Base-by-base conservation (phyloP, 768 basidiomycete genomes). In the Amanita rubescens region DNA sequence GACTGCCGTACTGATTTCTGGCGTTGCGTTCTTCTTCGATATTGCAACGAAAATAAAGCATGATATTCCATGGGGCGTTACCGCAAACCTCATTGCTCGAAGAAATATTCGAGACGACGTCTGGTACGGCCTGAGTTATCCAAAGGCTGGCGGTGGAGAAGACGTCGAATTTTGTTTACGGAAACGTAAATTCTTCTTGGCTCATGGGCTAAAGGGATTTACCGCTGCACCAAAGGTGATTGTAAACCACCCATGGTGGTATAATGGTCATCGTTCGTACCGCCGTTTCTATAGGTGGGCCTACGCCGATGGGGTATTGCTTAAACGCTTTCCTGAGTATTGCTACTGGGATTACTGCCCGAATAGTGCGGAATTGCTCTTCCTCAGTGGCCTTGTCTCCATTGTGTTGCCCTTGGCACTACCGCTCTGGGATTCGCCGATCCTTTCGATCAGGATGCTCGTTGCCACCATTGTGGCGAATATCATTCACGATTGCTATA, bases 11-110 rank as follows among this genome's bases (percentile, higher is more conserved):
- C n/a, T n/a, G n/a, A n/a, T n/a, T n/a, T n/a, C n/a, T n/a, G n/a
- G 80, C 1, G 77, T 80, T 3, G 79, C 79, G 1, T 79, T 75
- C 58, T 84, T 82, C 60, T 84, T n/a, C n/a, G n/a, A n/a, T n/a
- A n/a, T n/a, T n/a, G n/a, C n/a, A n/a, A n/a, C n/a, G n/a, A n/a
- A n/a, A n/a, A n/a, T n/a, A n/a, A n/a, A n/a, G n/a, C n/a, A n/a
- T n/a, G n/a, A 82, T 50, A 60, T 82, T 34, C 81, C 82, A 0
- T 84, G 82, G 82, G 81, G 82, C 1, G 78, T 81, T 2, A 81
- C 82, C 0, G 81, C 80, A 0, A 82, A 81, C 58, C 70, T 83
- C 15, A n/a, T n/a, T n/a, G n/a, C n/a, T n/a, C n/a, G 78, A 2
- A 74, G 78, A 20, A 69, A 72, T 55, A 61, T 68, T 32, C 58